Evolutionary conservation across 192 early-diverging fungal species (phyloP).

Genomic region (Linnemannia hyalina): DNA sequence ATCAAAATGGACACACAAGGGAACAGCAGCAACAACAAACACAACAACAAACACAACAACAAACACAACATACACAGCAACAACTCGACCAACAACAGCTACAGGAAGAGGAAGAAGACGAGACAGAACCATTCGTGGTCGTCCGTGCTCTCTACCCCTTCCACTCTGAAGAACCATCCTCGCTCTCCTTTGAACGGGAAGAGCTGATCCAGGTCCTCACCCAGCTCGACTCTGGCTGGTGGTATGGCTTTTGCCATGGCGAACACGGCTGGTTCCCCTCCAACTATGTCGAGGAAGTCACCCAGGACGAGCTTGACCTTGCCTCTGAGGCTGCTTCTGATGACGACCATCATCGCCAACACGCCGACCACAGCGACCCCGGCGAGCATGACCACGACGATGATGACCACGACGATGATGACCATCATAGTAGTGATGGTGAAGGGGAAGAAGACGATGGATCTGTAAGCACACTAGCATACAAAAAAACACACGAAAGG

Average conservation of each 20-base stretch:
- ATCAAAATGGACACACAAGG: background rate
- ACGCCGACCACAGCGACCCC: constrained; percentile 7
- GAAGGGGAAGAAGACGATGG: constrained; percentile 7
- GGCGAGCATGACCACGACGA: background rate
- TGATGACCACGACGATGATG: background rate
- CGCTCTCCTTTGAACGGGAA: constrained; percentile 84
- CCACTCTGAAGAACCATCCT: constrained; percentile 78
- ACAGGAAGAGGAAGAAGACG: constrained; percentile 23
- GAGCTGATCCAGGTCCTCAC: constrained; percentile 92
- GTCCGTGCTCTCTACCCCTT: constrained; percentile 87
- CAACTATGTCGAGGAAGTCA: constrained; percentile 74
- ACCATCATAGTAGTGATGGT: background rate
- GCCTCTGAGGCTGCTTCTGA: constrained; percentile 11
- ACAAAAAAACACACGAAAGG: background rate
- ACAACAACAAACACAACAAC: background rate
- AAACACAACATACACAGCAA: background rate
- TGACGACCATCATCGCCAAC: constrained; percentile 14
- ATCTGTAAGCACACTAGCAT: background rate
- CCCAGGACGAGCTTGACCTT: constrained; percentile 41
- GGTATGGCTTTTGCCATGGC: constrained; percentile 89
- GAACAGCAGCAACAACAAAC: constrained; percentile 11
- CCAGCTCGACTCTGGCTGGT: constrained; percentile 95
- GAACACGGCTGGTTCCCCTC: constrained; percentile 92
- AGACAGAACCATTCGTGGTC: constrained; percentile 25
- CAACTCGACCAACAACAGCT: background rate